A percentile compares a stretch with the other conserved stretches of the same genome.
These are phyloP conservation scores for Prunus armeniaca DNA, from an alignment of 306 rosid species.

Conservation along the genomic window DNA sequence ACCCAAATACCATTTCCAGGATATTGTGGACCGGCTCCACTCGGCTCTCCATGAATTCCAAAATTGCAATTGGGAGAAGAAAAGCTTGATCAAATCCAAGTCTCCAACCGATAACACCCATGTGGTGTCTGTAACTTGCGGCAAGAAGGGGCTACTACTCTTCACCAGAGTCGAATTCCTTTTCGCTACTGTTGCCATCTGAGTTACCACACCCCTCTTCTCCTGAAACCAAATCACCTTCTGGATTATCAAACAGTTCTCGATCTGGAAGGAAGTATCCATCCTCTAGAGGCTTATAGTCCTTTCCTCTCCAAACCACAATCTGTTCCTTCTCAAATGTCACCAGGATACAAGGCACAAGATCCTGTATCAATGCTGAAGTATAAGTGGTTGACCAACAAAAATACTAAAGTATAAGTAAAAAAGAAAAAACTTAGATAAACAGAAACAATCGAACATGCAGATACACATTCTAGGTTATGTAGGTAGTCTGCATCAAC, in stretches of 20 bases:
- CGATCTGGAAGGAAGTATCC: constrained; percentile 44
- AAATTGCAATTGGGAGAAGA: not conserved
- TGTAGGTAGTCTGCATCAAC: not conserved
- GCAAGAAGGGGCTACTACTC: constrained; percentile 19
- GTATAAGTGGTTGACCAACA: not conserved
- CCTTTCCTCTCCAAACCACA: constrained; percentile 83
- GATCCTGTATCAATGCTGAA: constrained; percentile 50
- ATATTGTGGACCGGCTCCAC: not conserved
- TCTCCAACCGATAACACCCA: constrained; percentile 21
- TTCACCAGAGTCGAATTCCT: constrained; percentile 19
- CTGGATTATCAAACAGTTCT: constrained; percentile 44
- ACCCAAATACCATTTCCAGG: not conserved
- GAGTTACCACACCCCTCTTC: constrained; percentile 12
- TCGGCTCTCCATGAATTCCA: not conserved
- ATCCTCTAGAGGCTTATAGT: constrained; percentile 42
- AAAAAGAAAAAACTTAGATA: not conserved
- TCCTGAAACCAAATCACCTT: constrained; percentile 9
- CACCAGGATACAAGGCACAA: constrained; percentile 85
- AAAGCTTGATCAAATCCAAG: constrained; percentile 5
- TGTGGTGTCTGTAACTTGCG: constrained; percentile 12
- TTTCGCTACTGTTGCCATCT: constrained; percentile 12
- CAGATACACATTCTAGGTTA: not conserved
- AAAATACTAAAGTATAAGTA: not conserved
- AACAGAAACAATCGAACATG: not conserved
- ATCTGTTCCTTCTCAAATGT: constrained; percentile 86